Conservation (phyloP, 306 rosid genomes). For the Casuarina cunninghamiana region DNA sequence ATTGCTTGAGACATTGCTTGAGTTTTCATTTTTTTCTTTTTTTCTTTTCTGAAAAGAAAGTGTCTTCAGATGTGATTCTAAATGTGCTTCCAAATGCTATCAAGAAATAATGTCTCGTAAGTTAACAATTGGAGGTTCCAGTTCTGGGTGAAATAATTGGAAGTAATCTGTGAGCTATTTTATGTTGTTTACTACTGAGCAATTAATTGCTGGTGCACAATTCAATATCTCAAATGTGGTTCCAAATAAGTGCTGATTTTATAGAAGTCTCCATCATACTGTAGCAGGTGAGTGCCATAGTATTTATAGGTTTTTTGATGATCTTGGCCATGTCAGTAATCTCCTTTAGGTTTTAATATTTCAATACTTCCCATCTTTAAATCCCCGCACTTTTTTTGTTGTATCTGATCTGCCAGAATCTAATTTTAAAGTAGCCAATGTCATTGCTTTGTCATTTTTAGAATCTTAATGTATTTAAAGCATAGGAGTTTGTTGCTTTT, state of each 20-base stretch:
- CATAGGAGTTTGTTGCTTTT: neutral
- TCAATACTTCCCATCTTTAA: too few species aligned
- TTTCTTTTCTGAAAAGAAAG: neutral
- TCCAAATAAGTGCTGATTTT: neutral
- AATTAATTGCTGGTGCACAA: neutral
- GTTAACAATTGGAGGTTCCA: neutral
- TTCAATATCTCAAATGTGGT: neutral
- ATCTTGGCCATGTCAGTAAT: neutral
- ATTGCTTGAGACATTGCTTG: neutral
- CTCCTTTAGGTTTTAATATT: neutral
- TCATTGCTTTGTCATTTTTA: neutral
- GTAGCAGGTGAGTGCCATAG: neutral
- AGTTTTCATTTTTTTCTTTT: neutral
- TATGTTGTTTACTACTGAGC: neutral
- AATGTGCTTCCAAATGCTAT: neutral
- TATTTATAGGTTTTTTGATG: neutral
- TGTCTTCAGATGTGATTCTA: neutral
- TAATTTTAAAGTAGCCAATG: neutral
- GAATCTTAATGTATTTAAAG: neutral
- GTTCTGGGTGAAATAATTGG: neutral
- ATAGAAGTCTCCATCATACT: neutral
- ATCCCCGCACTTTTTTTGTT: too few species aligned
- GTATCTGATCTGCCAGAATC: too few species aligned
- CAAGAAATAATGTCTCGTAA: neutral
- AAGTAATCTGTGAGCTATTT: neutral